Percentiles rank a stretch among this genome's conserved stretches.
These are phyloP conservation scores for Epichloe sp. DNA, from an alignment of 2,329 filamentous ascomycete species.

Conservation along the genomic window DNA sequence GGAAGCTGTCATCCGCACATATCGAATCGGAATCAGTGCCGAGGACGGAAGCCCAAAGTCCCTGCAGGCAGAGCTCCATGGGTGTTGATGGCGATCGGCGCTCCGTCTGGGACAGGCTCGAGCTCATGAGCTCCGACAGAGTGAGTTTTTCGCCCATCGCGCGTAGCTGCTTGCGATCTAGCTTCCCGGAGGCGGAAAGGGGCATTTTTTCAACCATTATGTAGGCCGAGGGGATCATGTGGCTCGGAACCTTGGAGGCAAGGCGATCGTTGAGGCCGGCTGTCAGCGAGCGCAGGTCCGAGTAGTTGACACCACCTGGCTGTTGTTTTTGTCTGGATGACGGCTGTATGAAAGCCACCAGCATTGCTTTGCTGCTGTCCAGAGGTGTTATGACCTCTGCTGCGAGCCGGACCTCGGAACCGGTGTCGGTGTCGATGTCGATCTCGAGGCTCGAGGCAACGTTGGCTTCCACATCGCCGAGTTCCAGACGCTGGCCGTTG, in stretches of 20 bases:
- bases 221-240: slow-evolving; percentile 2
- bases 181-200: not conserved
- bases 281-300: not conserved
- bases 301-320: no score
- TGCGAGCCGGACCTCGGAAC: not conserved
- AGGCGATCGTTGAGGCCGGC: not conserved
- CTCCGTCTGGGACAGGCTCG: not conserved
- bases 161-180: slow-evolving; percentile 2
- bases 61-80: slow-evolving; percentile 10
- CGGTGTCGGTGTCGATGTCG: not conserved
- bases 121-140: not conserved
- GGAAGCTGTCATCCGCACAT: slow-evolving; percentile 6
- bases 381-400: slow-evolving; percentile 5
- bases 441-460: not conserved
- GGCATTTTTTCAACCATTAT: slow-evolving; percentile 1
- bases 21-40: not conserved
- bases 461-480: slow-evolving; percentile 5
- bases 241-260: not conserved
- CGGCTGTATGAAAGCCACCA: slow-evolving; percentile 4
- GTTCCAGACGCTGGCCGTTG: slow-evolving; percentile 23
- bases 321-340: not conserved
- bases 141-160: not conserved
- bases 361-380: slow-evolving; percentile 1
- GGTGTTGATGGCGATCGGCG: slow-evolving; percentile 4
- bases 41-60: slow-evolving; percentile 1